Base-by-base conservation (phyloP, 371 early-diverging fungal genomes). In the Amoeboradix gromovi region DNA sequence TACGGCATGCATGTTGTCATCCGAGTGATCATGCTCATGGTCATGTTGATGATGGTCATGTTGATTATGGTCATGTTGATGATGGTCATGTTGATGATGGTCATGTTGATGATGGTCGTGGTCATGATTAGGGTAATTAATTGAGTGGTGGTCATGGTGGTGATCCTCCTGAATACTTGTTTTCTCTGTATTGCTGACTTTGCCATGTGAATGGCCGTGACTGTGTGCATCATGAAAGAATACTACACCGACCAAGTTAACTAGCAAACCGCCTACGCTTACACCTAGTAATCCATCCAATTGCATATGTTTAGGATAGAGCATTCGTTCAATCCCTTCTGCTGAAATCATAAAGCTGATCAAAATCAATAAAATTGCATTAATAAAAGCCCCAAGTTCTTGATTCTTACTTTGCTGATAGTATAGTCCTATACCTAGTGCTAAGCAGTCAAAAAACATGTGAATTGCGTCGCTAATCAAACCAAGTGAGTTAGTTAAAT, bases 371-470 rank as follows among this genome's bases (percentile, higher is more conserved):
- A 90, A 89, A 28, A 91, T 80, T 48, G 91, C 89, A 74, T 93
- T 95, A 31, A 86, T 84, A 74, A 89, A 92, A 1, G 92, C 94
- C 0, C 92, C 86, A 16, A 95, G 74, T 1, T 85, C 86, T 77
- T 95, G 94, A 30, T 93, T 86, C 5, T 92, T 82, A 68, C 83
- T 87, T n/a, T n/a, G n/a, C 74, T 86, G 91, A 31, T 89, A 90
- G 76, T 86, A 92, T 22, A 95, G 75, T 31, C 90, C 88, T 29
- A 92, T 83, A 1, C 84, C 86, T 68, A 95, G 74, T 16, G 92
- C 93, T 72, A 91, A 78, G 71, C 90, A 91, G 74, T 95, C 95
- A 77, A 95, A 95, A 71, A 92, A 83, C 95, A 95, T 95, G 76
- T 95, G 95, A 67, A 93, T 16, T 1, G 84, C 86, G 77, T 95